These are phyloP conservation scores for Coemansia linderi DNA, from an alignment of 371 early-diverging fungal genomes.

Conservation along the genomic window DNA sequence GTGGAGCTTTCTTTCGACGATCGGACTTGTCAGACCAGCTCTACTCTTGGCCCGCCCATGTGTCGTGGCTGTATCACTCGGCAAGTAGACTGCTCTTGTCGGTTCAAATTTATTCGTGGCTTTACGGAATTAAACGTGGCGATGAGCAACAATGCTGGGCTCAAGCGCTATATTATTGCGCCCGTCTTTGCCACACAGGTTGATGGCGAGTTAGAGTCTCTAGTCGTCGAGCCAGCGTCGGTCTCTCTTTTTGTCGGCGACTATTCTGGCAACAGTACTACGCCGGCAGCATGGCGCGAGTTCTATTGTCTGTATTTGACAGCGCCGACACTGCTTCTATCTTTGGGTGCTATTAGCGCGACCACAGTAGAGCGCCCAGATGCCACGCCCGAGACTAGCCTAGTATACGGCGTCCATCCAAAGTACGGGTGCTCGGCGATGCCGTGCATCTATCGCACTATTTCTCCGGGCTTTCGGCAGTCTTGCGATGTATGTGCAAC, in stretches of 20 bases:
- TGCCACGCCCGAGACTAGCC: neutral
- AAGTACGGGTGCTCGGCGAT: slow-evolving; percentile 27
- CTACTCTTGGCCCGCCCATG: neutral
- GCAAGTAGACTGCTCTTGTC: slow-evolving; percentile 17
- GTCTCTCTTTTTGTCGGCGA: neutral
- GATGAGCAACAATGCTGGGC: neutral
- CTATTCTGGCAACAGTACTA: neutral
- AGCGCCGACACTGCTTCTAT: slow-evolving; percentile 9
- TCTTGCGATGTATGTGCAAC: slow-evolving; percentile 60
- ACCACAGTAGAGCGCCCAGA: neutral
- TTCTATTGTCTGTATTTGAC: slow-evolving; percentile 23
- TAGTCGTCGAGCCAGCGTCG: neutral
- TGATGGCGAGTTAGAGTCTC: neutral
- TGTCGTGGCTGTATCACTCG: slow-evolving; percentile 22
- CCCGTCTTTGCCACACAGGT: slow-evolving; percentile 16
- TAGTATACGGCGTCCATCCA: slow-evolving; percentile 19
- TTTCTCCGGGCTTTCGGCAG: slow-evolving; percentile 39
- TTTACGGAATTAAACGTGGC: neutral
- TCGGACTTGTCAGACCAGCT: neutral
- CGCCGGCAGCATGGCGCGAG: slow-evolving; percentile 6
- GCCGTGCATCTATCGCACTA: slow-evolving; percentile 18
- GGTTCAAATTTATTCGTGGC: slow-evolving; percentile 10
- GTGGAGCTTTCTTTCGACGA: neutral
- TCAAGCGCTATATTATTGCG: slow-evolving; percentile 10
- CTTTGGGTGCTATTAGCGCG: neutral